Base-by-base conservation (phyloP, 352 stramenopile species). In the Pythium pectinolyticum region DNA sequence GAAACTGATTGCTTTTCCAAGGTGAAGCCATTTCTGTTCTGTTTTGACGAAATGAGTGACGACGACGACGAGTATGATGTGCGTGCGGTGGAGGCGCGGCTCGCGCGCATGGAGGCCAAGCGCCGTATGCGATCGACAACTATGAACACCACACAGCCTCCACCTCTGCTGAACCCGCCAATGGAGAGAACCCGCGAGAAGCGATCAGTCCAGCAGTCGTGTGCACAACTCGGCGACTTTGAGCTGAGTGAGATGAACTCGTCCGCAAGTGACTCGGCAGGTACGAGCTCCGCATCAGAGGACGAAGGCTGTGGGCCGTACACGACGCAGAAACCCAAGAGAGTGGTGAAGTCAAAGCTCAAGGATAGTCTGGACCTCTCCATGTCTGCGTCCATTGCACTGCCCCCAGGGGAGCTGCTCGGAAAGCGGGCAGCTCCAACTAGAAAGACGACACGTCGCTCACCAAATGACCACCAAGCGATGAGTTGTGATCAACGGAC, bases 291-390 rank as follows among this genome's bases (percentile, higher is more conserved):
- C 14, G 17, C 49, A 37, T 41, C 31, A 55, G 27, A 65, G 31
- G n/a, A 74, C 32, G 25, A 73, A 17, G 22, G 72, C 24, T n/a
- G 45, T 48, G 52, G 20, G n/a, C n/a, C n/a, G 14, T 22, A 72
- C 31, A 25, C n/a, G 39, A 10, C 1, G 1, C 28, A 25, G 37
- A 22, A 30, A 50, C 3, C 17, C 22, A 27, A 17, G 9, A 58
- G 17, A 27, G 3, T 27, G 62, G 12, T 15, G 30, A 60, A 51
- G 39, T 12, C 19, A 6, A 60, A 28, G 22, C 62, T 87, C 3
- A 64, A 53, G 53, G 81, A 88, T 49, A 90, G 81, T 37, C 68
- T 90, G 17, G 78, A 90, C 28, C 58, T 90, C 28, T 90, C 78
- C 63, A 85, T 88, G 74, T 85, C 77, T 2, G 70, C 82, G 63